These are phyloP conservation scores for Globisporangium cederbergense DNA, from an alignment of 352 stramenopile species.

Conservation along the genomic window DNA sequence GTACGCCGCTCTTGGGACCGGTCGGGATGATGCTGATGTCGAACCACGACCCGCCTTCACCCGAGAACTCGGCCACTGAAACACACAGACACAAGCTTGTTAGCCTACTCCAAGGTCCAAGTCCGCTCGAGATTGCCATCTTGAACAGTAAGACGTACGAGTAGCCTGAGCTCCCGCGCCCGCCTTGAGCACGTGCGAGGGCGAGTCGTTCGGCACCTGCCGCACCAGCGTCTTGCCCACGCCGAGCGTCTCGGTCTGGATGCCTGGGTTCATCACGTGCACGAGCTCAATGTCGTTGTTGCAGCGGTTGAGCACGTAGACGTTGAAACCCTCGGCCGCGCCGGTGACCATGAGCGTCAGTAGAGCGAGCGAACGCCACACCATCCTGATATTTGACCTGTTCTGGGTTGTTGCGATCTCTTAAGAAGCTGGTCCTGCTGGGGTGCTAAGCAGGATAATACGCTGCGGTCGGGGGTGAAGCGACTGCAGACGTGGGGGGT, in stretches of 20 bases:
- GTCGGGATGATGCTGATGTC: conserved; percentile 78
- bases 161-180: conserved; percentile 45
- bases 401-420: neutral
- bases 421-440: neutral
- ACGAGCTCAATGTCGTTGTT: conserved; percentile 36
- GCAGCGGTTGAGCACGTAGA: conserved; percentile 63
- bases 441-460: conserved; percentile 4
- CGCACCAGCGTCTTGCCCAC: conserved; percentile 35
- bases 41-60: conserved; percentile 54
- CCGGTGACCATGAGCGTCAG: conserved; percentile 29
- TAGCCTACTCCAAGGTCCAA: neutral
- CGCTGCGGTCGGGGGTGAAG: conserved; percentile 4
- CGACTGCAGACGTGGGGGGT: conserved; percentile 11
- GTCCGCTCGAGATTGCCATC: neutral
- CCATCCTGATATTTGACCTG: conserved; percentile 22
- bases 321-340: conserved; percentile 28
- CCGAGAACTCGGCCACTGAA: conserved; percentile 62
- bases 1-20: conserved; percentile 27
- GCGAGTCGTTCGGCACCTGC: conserved; percentile 22
- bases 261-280: conserved; percentile 28
- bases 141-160: conserved; percentile 25
- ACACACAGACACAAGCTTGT: conserved; percentile 15
- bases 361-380: conserved; percentile 28
- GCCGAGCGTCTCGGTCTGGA: conserved; percentile 24
- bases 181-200: conserved; percentile 51